These are phyloP conservation scores for Mycosarcoma maydis DNA, from an alignment of 1,284 basidiomycete genomes.

Conservation along the genomic window DNA sequence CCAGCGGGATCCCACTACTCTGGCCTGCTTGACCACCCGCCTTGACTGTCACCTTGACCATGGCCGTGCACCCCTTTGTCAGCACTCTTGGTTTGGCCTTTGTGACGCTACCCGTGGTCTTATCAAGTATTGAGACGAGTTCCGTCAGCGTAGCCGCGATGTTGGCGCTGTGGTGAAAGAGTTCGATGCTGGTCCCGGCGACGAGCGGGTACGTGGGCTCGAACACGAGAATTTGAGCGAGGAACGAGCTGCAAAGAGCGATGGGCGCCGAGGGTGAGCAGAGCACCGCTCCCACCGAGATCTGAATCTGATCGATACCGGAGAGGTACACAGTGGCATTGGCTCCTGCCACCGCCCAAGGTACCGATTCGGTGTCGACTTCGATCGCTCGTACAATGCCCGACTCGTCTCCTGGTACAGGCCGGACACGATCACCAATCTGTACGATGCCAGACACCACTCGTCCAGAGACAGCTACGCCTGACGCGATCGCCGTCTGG, in stretches of 20 bases:
- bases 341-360: conserved; percentile 89
- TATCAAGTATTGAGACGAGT: conserved; percentile 80
- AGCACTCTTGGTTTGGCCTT: conserved; percentile 84
- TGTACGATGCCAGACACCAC: conserved; percentile 88
- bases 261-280: conserved; percentile 77
- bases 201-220: conserved; percentile 90
- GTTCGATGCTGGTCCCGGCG: conserved; percentile 79
- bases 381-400: conserved; percentile 84
- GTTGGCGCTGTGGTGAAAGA: conserved; percentile 93
- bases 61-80: conserved; percentile 82
- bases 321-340: conserved; percentile 87
- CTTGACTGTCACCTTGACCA: conserved; percentile 75
- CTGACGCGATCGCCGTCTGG: conserved; percentile 75
- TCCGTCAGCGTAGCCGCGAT: conserved; percentile 87
- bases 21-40: conserved; percentile 46
- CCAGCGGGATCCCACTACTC: conserved; percentile 67
- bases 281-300: conserved; percentile 86
- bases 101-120: conserved; percentile 77
- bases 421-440: conserved; percentile 85
- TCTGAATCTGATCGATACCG: conserved; percentile 83
- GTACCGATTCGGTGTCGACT: conserved; percentile 78
- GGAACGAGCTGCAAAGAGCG: conserved; percentile 80
- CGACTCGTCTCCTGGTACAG: conserved; percentile 90
- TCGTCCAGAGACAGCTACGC: conserved; percentile 84
- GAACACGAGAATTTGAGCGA: conserved; percentile 90